Evolutionary conservation across 2,329 filamentous ascomycete genomes (phyloP), one percentile per base, ranked within the genome.

Genomic region (Lachnellula cervina): DNA sequence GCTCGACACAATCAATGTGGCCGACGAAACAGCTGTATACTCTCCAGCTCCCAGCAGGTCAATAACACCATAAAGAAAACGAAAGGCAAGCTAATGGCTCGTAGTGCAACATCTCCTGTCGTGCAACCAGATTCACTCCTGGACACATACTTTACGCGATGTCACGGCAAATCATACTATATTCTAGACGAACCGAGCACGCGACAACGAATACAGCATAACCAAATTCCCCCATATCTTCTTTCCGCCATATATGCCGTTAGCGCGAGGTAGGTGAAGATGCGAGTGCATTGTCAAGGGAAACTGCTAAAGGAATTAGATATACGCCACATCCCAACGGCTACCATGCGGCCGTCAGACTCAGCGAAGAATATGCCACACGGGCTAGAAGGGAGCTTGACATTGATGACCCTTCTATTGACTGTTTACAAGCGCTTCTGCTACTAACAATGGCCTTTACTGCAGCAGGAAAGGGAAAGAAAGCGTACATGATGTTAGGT

Each of bases 401-500:
- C 68, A 82, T 85, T 8, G 90, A 95, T 65, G 88, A 93, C 62
- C 89, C 90, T 5, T 89, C 86, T 0, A 82, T 94, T 44, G 89
- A 95, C 68, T 81, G 82, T 35, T 72, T 95, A 8, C 89, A 95
- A 69, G 80, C 89, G 2, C 76, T 93, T 16, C 74, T 96, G 46
- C 77, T 96, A 9, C 80, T 96, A 2, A 83, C 87, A 0, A 83
- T 87, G 67, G 86, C 89, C 3, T 92, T 85, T 65, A 90, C 86
- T 49, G 89, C 90, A 37, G 79, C 84, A 32, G 90, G 90, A 25
- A 85, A 87, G 65, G 89, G 90, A 16, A 93, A 89, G 72, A 94
- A 89, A 71, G 86, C 89, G 1, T 94, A 91, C 63, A 95, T 95
- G 90, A 78, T 91, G 40, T 77, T 95, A 64, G 83, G 89, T 89